Percentiles rank a stretch among this genome's conserved stretches.
Conservation (phyloP, 2,329 filamentous ascomycete genomes). For the Alternaria incomplexa region DNA sequence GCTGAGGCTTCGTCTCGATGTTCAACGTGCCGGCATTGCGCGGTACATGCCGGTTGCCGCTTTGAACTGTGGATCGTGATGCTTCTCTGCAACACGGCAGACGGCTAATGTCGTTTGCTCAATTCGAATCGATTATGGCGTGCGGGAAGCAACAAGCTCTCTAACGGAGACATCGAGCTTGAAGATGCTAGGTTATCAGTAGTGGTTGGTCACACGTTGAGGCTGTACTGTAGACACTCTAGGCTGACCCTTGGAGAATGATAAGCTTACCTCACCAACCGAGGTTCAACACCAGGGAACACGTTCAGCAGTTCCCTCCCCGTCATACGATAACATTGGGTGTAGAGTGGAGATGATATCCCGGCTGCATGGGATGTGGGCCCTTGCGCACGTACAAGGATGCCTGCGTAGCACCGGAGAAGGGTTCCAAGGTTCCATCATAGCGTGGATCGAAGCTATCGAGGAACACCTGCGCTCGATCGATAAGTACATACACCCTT, state of each 20-base stretch:
- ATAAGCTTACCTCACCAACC: neutral
- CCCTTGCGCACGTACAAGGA: neutral
- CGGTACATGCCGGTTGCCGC: neutral
- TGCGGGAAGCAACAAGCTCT: neutral
- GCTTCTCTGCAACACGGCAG: neutral
- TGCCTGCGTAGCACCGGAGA: neutral
- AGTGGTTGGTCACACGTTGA: neutral
- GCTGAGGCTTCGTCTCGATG: slow-evolving; percentile 1
- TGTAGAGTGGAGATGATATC: neutral
- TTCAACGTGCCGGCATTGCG: neutral
- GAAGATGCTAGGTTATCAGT: neutral
- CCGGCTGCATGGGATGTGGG: neutral
- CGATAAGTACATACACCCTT: slow-evolving; percentile 7
- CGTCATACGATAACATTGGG: neutral
- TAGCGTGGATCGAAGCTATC: neutral
- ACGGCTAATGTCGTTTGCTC: neutral
- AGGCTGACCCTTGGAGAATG: neutral
- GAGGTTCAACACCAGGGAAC: neutral
- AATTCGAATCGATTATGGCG: neutral
- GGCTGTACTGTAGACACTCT: neutral
- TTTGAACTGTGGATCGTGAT: neutral
- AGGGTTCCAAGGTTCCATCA: neutral
- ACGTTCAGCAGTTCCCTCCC: neutral
- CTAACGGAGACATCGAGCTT: neutral
- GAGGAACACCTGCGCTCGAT: neutral